phyloP scores from a whole-genome alignment of 2,329 filamentous ascomycete genomes.

The Gremmenia infestans region DNA sequence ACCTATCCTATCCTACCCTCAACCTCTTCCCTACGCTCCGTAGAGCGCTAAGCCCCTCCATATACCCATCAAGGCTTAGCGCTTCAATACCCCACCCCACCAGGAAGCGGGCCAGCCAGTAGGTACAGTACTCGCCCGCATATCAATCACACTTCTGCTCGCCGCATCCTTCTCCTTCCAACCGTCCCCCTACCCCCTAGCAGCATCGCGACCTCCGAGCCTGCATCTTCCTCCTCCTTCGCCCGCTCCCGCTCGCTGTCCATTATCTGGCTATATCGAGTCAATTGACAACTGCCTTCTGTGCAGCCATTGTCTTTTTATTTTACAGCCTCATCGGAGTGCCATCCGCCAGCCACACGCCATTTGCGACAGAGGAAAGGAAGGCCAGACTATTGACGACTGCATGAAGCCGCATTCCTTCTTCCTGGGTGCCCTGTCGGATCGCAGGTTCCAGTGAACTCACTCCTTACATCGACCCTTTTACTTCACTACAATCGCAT shows the following conservation, averaged over 20 bases:
- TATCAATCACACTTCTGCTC: background rate
- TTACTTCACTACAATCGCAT: too few species aligned
- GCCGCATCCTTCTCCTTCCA: background rate
- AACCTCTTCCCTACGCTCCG: background rate
- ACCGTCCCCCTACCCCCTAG: background rate
- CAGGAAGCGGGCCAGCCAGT: too few species aligned
- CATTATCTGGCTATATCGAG: background rate
- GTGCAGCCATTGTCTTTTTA: background rate
- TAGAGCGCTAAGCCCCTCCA: too few species aligned
- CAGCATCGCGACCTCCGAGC: background rate
- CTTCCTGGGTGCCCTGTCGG: conserved; percentile 10
- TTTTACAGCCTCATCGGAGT: background rate
- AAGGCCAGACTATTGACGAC: conserved; percentile 12
- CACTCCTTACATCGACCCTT: too few species aligned
- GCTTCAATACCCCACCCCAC: too few species aligned
- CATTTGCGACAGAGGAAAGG: conserved; percentile 2
- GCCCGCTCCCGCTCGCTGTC: background rate
- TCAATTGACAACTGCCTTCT: background rate
- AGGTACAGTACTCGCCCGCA: too few species aligned
- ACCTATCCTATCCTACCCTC: background rate
- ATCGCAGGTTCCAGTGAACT: conserved; percentile 4
- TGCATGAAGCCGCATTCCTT: conserved; percentile 20
- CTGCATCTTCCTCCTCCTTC: background rate
- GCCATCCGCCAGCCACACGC: background rate
- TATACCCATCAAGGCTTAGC: too few species aligned